These are phyloP conservation scores for Gryganskiella cystojenkinii DNA, from an alignment of 192 early-diverging fungal genomes.

Conservation along the genomic window DNA sequence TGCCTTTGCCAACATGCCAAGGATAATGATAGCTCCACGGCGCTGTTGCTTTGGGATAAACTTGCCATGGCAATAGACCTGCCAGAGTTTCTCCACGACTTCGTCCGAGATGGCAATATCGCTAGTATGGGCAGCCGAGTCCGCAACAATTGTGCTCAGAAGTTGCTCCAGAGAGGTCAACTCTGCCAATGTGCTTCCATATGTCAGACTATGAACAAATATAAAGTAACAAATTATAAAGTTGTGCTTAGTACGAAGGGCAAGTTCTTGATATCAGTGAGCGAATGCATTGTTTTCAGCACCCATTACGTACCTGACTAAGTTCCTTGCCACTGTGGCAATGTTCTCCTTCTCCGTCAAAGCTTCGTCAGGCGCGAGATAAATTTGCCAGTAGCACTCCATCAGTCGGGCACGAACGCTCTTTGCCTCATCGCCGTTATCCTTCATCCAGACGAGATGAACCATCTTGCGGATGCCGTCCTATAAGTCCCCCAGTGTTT, in stretches of 20 bases:
- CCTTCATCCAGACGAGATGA: conserved; percentile 91
- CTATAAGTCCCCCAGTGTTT: conserved; percentile 31
- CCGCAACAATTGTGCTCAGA: conserved; percentile 80
- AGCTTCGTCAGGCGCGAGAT: conserved; percentile 72
- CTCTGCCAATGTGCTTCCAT: conserved; percentile 89
- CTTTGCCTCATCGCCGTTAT: conserved; percentile 76
- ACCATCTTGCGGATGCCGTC: conserved; percentile 94
- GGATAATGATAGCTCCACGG: conserved; percentile 90
- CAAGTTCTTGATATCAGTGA: too few relatives aligned
- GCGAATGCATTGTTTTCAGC: too few relatives aligned
- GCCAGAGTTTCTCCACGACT: conserved; percentile 86
- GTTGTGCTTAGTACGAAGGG: not conserved
- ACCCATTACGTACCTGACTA: conserved; percentile 79
- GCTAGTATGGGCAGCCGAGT: conserved; percentile 42
- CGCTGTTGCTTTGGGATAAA: conserved; percentile 78
- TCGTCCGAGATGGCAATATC: conserved; percentile 66
- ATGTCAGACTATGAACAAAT: conserved; percentile 75
- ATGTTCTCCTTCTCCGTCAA: conserved; percentile 67
- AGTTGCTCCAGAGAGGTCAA: conserved; percentile 96
- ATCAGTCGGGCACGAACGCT: conserved; percentile 80
- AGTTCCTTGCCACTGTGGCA: conserved; percentile 73
- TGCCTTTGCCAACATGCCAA: conserved; percentile 94
- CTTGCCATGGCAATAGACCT: conserved; percentile 74
- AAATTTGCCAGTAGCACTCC: conserved; percentile 81
- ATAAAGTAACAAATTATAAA: not conserved